Evolutionary conservation across 257 asterid genomes (phyloP).

Genomic region (Solanum okadae): DNA sequence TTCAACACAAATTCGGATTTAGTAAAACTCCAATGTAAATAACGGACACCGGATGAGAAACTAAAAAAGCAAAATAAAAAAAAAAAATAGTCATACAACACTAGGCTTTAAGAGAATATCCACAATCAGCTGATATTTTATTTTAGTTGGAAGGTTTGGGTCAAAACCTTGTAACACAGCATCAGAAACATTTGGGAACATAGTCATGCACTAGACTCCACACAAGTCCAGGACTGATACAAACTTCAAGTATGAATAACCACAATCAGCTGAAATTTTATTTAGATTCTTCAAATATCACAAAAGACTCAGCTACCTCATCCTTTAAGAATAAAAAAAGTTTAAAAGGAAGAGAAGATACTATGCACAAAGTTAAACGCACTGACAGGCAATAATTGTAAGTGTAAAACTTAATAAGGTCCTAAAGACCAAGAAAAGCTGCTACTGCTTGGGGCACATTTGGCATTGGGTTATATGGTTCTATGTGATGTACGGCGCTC

Average conservation of each 20-base stretch:
- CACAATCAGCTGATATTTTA: too few species aligned
- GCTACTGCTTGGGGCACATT: neutral
- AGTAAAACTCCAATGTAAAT: neutral
- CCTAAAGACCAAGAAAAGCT: neutral
- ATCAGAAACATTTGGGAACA: neutral
- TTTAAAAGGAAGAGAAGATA: neutral
- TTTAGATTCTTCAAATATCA: neutral
- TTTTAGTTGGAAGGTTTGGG: neutral
- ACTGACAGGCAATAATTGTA: neutral
- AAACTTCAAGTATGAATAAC: neutral
- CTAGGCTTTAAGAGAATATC: neutral
- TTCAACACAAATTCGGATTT: neutral
- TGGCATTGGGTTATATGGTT: neutral
- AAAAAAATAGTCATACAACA: neutral
- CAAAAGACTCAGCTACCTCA: neutral
- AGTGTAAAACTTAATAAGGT: neutral
- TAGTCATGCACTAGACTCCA: neutral
- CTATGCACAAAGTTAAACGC: neutral
- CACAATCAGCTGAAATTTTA: neutral
- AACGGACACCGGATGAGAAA: neutral
- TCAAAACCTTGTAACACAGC: neutral
- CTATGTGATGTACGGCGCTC: neutral
- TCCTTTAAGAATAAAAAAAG: neutral
- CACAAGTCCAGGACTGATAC: neutral
- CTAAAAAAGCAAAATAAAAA: too few species aligned